Base-by-base conservation (phyloP, 148 eudicot genomes). In the Dianthus caryophyllus region DNA sequence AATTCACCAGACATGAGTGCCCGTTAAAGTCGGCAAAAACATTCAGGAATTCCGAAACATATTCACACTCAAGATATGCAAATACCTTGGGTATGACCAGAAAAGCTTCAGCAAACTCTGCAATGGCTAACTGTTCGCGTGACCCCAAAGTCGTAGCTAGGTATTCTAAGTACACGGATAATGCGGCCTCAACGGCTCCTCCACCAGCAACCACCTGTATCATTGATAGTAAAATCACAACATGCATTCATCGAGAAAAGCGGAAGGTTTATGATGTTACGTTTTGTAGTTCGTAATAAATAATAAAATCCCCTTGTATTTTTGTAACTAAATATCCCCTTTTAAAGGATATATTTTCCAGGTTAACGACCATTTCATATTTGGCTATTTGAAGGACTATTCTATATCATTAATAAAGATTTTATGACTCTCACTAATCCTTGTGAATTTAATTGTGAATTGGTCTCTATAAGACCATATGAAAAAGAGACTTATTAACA, bases 161-260 rank as follows among this genome's bases (percentile, higher is more conserved):
- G 66, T 88, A 80, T 78, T 94, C 98, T 80, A 94, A 75, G 73
- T 88, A 94, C 26, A 90, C 96, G 59, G 92, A 88, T 67, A 94
- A 78, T 47, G 98, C 90, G 39, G 98, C 91, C 80, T 94, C 98
- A 57, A 90, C 98, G 17, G 98, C 98, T 51, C 98, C 98, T 65
- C 98, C 98, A 67, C 97, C 98, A 15, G 98, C 92, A 66, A 90
- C 98, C 59, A 94, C 98, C 98, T 94, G 85, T 54, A 71, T 66
- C 48, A 53, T 33, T 6, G 24, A 49, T 38, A 33, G 6, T n/a
- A 67, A 57, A 18, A 71, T 33, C 24, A 48, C 50, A 48, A 59
- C n/a, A 46, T 16, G 54, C 38, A 27, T 3, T 56, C 39, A 33
- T 33, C 39, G 8, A 33, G 39, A 33, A 33, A 33, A 33, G 39